A percentile compares a stretch with the other conserved stretches of the same genome.
These are phyloP conservation scores for Fusarium nygamai DNA, from an alignment of 2,329 filamentous ascomycete genomes.

Conservation along the genomic window DNA sequence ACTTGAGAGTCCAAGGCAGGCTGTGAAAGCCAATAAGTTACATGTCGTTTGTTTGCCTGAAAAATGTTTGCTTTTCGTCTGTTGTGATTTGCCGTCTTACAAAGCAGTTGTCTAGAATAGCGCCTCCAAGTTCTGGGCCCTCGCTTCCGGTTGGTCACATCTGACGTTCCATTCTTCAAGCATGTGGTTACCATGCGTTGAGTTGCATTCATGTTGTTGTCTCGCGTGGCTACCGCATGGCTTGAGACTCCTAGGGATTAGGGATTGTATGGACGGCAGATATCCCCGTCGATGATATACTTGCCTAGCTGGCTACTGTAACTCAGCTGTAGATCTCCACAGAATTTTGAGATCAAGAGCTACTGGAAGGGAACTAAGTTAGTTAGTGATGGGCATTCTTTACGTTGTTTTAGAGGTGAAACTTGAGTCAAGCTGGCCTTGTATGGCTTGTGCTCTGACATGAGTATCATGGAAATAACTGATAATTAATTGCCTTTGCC, in stretches of 20 bases:
- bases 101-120: slow-evolving; percentile 7
- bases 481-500: neutral
- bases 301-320: neutral
- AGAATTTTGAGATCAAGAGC: neutral
- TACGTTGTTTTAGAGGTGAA: neutral
- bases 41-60: neutral
- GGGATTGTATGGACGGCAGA: neutral
- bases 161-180: slow-evolving; percentile 16
- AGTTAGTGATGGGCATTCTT: neutral
- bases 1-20: neutral
- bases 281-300: neutral
- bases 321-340: neutral
- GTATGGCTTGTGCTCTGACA: neutral
- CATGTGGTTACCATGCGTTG: slow-evolving; percentile 29
- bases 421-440: neutral
- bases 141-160: slow-evolving; percentile 29
- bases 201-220: slow-evolving; percentile 6
- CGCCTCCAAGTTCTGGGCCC: slow-evolving; percentile 13
- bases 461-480: neutral
- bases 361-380: slow-evolving; percentile 2
- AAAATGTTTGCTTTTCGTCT: neutral
- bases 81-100: neutral
- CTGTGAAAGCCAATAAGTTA: neutral
- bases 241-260: neutral
- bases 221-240: slow-evolving; percentile 17